These are phyloP conservation scores for Cordyceps militaris DNA, from an alignment of 2,329 filamentous ascomycete species.

Conservation along the genomic window DNA sequence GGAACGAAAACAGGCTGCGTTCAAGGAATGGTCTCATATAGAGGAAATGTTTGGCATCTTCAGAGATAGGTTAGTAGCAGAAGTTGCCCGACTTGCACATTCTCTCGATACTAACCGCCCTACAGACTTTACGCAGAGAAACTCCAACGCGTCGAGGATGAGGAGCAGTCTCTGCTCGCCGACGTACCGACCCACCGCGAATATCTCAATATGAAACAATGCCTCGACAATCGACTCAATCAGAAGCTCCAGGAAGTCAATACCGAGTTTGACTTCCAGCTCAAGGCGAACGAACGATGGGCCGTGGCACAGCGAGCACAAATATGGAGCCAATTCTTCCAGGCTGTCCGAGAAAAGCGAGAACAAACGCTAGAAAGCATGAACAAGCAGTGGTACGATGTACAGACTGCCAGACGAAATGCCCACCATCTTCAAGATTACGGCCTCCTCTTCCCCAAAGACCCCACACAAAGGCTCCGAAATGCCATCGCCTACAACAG, in stretches of 20 bases:
- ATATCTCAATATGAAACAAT: slow-evolving; percentile 82
- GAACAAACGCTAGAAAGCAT: slow-evolving; percentile 73
- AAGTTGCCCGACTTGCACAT: not conserved
- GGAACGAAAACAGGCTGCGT: slow-evolving; percentile 69
- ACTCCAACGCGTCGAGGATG: slow-evolving; percentile 69
- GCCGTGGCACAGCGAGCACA: slow-evolving; percentile 78
- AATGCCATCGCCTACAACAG: slow-evolving; percentile 90
- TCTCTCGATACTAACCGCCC: slow-evolving; percentile 20
- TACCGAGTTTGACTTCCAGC: slow-evolving; percentile 64
- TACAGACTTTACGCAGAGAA: slow-evolving; percentile 79
- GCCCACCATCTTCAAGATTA: slow-evolving; percentile 77
- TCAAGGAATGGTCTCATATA: slow-evolving; percentile 70
- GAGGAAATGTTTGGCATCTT: slow-evolving; percentile 86
- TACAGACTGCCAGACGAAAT: slow-evolving; percentile 80
- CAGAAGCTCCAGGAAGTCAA: slow-evolving; percentile 73
- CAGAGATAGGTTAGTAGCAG: slow-evolving; percentile 61
- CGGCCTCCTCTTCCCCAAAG: slow-evolving; percentile 71
- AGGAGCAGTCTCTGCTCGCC: slow-evolving; percentile 54
- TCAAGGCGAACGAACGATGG: slow-evolving; percentile 64
- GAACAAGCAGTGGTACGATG: slow-evolving; percentile 85
- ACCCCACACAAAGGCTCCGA: slow-evolving; percentile 67
- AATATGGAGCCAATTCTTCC: slow-evolving; percentile 84
- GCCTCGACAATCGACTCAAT: slow-evolving; percentile 73
- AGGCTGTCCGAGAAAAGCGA: slow-evolving; percentile 73
- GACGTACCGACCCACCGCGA: slow-evolving; percentile 75